Base-by-base conservation (phyloP, 2,329 filamentous ascomycete species). In the Teratosphaeria destructans region DNA sequence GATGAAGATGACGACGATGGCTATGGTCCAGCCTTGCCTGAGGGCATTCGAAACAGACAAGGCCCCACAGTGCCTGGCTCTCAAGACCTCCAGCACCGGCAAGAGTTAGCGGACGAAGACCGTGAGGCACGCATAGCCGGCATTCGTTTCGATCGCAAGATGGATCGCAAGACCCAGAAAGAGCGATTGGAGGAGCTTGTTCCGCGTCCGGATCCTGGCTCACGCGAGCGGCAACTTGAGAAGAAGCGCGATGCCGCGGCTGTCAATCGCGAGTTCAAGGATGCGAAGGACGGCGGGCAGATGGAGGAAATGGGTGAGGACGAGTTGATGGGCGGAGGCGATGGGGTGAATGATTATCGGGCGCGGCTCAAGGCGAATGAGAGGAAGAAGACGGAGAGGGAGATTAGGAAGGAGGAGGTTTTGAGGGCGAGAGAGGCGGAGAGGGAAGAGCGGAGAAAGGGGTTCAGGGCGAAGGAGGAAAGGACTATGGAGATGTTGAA, bases 211-310 rank as follows among this genome's bases (percentile, higher is more conserved):
- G 90, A 94, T 61, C 78, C 91, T 0, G 91, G 92, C 0, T 89
- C 88, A 0, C 85, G 86, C 54, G 93, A 96, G 75, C 85, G 93
- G 11, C 83, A 85, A 68, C 80, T 97, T 0, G 93, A 99, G 77
- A 96, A 96, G 81, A 87, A 86, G 64, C 82, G 81, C 37, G 87
- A 88, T 63, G 78, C 82, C 5, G 87, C 88, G 34, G 85, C 87
- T 6, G 84, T 86, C 65, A 86, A 95, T 77, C 82, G 85, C 29
- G 81, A 82, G 11, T 96, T 95, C 70, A 77, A 84, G 60, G 79
- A 91, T 64, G 70, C 78, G 64, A 85, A 81, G 63, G 86, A 85
- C 12, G 83, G 86, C 0, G 80, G 74, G 23, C 37, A 32, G 10
- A 43, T 57, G 63, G 81, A 78, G 19, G 88, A 89, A 55, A 80